These are phyloP conservation scores for Neofusicoccum kwambonambiense DNA, from an alignment of 2,329 filamentous ascomycete species.

Conservation along the genomic window DNA sequence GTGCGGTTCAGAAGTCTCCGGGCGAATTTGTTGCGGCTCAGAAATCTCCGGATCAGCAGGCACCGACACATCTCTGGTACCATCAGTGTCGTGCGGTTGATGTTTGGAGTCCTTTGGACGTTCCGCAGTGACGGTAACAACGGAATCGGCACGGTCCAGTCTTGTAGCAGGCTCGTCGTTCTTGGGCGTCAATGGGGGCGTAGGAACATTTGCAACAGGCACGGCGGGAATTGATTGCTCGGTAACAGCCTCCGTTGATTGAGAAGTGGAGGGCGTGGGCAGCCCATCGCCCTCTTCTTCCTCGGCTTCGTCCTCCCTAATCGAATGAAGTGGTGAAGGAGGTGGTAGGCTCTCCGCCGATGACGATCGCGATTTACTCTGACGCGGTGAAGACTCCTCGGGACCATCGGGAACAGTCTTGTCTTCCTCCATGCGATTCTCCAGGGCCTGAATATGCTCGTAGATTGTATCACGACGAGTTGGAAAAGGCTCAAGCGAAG, in stretches of 20 bases:
- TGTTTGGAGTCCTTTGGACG: neutral
- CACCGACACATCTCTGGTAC: neutral
- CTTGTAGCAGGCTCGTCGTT: neutral
- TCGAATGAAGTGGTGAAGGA: slow-evolving; percentile 15
- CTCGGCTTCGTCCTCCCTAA: slow-evolving; percentile 7
- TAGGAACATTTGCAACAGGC: neutral
- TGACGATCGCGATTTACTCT: neutral
- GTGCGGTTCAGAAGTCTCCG: too few species aligned
- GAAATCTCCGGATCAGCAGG: neutral
- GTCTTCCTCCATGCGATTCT: slow-evolving; percentile 9
- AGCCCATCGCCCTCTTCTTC: neutral
- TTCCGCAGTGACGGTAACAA: neutral
- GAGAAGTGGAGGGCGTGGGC: neutral
- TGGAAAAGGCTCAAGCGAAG: slow-evolving; percentile 33
- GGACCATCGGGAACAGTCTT: neutral
- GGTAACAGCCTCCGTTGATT: neutral
- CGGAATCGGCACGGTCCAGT: slow-evolving; percentile 11
- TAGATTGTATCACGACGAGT: slow-evolving; percentile 34
- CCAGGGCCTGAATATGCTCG: slow-evolving; percentile 27
- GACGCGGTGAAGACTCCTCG: neutral
- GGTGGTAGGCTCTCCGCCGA: neutral
- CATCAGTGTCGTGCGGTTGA: neutral
- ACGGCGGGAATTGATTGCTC: neutral
- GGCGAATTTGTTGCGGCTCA: neutral
- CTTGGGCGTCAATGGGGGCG: slow-evolving; percentile 14